phyloP scores from a whole-genome alignment of 176 grass and related monocot species.

The Aegilops speltoides region DNA sequence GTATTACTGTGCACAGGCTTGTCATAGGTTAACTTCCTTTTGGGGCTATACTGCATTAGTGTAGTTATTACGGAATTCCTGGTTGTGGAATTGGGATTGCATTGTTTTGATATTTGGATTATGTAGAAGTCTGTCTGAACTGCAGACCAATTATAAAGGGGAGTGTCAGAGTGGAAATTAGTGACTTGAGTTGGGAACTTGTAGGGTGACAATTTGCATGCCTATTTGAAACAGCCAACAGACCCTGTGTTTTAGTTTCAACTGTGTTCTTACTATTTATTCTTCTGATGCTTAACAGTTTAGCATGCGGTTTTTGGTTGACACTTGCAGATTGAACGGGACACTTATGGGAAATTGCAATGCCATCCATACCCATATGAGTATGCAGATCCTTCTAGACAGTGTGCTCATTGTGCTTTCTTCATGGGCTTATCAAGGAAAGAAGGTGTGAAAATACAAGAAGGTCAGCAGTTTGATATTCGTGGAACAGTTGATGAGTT shows the following conservation, averaged over 20 bases:
- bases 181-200: not conserved
- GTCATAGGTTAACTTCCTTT: not conserved
- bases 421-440: conserved; percentile 97
- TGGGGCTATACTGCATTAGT: not conserved
- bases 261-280: not conserved
- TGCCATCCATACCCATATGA: conserved; percentile 97
- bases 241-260: not conserved
- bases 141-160: no score
- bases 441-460: conserved; percentile 83
- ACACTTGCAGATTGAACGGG: conserved; percentile 80
- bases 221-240: not conserved
- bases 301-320: conserved; percentile 7
- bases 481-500: conserved; percentile 96
- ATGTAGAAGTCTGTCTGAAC: no score
- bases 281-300: not conserved
- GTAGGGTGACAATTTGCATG: not conserved
- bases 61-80: not conserved
- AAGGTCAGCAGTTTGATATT: conserved; percentile 98
- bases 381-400: conserved; percentile 68
- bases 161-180: not conserved
- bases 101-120: not conserved
- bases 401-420: conserved; percentile 88
- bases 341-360: conserved; percentile 85
- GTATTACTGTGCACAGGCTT: not conserved
- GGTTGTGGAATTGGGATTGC: not conserved